Evolutionary conservation across 306 rosid genomes (phyloP).

Genomic region (Rosa rugosa): DNA sequence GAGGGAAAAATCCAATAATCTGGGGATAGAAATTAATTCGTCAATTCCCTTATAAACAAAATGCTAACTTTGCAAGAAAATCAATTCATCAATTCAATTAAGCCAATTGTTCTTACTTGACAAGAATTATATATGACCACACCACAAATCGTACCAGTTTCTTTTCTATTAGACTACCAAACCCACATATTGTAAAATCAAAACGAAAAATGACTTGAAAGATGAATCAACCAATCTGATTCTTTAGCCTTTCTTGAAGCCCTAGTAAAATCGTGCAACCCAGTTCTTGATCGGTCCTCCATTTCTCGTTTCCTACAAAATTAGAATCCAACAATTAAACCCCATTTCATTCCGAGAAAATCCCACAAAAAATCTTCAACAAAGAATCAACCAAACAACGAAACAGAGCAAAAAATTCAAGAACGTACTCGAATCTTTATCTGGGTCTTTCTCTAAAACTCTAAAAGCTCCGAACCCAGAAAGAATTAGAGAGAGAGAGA

Average conservation of each 20-base stretch:
- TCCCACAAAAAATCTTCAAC: constrained; percentile 17
- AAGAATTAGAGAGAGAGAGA: too few species aligned
- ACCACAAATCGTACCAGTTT: background rate
- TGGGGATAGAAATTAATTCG: background rate
- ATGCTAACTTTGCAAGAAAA: constrained; percentile 1
- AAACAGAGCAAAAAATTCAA: constrained; percentile 8
- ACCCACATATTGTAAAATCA: background rate
- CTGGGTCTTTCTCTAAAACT: constrained; percentile 17
- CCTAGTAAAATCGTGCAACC: constrained; percentile 59
- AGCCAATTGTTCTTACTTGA: background rate
- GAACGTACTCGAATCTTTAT: constrained; percentile 23
- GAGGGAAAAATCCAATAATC: background rate
- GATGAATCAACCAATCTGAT: constrained; percentile 52
- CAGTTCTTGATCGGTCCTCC: constrained; percentile 51
- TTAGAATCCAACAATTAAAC: background rate
- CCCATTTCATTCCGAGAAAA: background rate
- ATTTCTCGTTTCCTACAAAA: constrained; percentile 30
- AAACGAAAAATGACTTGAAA: background rate
- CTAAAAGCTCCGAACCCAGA: too few species aligned
- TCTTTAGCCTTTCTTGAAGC: constrained; percentile 96
- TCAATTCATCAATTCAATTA: constrained; percentile 4
- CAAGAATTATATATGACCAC: too few species aligned
- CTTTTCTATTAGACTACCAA: background rate
- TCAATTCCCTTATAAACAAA: background rate
- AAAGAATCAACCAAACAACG: too few species aligned